Evolutionary conservation across 345 rosid species (phyloP).

Genomic region (Pseudoturritis turrita): DNA sequence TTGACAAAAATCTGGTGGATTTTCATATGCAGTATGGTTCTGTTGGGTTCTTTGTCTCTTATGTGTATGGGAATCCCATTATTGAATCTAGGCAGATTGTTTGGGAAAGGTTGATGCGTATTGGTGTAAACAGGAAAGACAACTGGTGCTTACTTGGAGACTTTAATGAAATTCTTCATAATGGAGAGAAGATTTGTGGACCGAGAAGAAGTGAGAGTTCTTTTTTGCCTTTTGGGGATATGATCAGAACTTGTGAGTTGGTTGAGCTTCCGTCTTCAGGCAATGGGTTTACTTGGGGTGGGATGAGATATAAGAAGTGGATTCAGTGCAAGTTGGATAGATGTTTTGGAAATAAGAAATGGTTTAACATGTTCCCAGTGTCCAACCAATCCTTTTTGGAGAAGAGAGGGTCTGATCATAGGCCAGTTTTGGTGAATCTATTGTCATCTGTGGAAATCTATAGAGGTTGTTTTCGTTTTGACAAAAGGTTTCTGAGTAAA

Average conservation of each 20-base stretch:
- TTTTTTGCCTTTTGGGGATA: too few relatives aligned
- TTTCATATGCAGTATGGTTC: neutral
- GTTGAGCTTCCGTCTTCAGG: neutral
- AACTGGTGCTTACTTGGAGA: neutral
- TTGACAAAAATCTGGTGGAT: neutral
- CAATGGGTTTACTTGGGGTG: neutral
- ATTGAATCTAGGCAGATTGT: neutral
- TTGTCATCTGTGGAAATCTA: accelerated
- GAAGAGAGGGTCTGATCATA: neutral
- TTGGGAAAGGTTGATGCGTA: neutral
- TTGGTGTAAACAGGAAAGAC: accelerated
- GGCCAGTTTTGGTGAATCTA: accelerated
- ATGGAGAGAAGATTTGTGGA: too few relatives aligned
- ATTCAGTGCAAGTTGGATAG: neutral
- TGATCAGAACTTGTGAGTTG: neutral
- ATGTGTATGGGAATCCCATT: neutral
- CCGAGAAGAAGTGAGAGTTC: too few relatives aligned
- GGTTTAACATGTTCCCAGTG: accelerated
- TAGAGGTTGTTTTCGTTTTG: neutral
- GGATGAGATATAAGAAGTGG: neutral
- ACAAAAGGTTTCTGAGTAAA: neutral
- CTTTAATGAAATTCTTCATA: neutral
- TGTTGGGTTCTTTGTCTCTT: neutral
- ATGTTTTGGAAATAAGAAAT: neutral
- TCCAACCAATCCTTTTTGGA: neutral